These are phyloP conservation scores for Mesembryanthemum crystallinum DNA, from an alignment of 148 eudicot genomes.

Conservation along the genomic window DNA sequence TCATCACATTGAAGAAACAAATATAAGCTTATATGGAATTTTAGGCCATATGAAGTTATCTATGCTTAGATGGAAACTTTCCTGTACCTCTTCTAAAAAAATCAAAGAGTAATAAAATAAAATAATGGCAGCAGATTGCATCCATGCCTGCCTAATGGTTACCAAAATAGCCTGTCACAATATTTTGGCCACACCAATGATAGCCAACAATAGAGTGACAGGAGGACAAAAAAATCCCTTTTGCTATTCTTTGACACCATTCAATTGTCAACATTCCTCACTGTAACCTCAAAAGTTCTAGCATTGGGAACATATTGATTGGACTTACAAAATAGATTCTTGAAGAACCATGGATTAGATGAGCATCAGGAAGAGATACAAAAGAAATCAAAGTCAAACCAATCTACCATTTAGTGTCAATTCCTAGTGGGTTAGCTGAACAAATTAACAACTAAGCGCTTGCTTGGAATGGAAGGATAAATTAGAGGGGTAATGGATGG, in stretches of 20 bases:
- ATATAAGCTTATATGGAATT: not conserved
- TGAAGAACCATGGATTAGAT: not conserved
- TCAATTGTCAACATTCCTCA: not conserved
- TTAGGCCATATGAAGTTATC: not conserved
- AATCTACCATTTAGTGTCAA: no score
- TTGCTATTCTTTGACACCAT: not conserved
- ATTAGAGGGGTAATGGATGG: no score
- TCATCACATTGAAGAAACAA: slow-evolving; percentile 6
- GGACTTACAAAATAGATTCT: not conserved
- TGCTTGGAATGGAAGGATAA: no score
- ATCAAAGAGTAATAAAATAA: not conserved
- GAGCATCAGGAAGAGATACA: no score
- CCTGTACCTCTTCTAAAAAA: not conserved
- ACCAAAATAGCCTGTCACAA: not conserved
- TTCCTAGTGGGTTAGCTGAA: no score
- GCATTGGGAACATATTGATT: not conserved
- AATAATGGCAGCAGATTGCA: not conserved
- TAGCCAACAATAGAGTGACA: no score
- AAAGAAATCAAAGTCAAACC: no score
- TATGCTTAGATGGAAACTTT: not conserved
- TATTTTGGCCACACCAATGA: no score
- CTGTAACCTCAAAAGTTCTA: not conserved
- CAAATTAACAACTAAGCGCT: no score
- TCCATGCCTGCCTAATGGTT: not conserved
- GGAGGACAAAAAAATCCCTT: not conserved